Conservation (phyloP, 108 stramenopile genomes). For the Aurantiochytrium sp. region DNA sequence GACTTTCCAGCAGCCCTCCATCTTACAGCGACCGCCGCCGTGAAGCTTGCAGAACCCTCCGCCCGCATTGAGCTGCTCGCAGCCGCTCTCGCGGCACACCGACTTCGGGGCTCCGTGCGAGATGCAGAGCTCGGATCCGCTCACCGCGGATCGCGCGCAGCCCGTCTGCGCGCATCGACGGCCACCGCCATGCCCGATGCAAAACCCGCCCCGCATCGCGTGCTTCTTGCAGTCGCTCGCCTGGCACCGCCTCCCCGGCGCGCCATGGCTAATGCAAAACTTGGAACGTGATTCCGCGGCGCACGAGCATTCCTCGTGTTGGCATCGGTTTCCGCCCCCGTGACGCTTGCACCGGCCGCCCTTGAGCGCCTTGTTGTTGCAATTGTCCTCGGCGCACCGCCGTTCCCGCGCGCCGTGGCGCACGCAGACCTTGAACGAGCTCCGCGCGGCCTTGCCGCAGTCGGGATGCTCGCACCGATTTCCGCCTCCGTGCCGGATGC, state of each 20-base stretch:
- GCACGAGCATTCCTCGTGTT: constrained; percentile 75
- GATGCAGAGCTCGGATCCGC: constrained; percentile 85
- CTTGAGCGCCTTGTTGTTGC: constrained; percentile 86
- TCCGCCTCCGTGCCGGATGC: constrained; percentile 93
- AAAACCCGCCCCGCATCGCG: constrained; percentile 53
- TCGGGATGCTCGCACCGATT: constrained; percentile 83
- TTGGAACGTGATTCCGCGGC: constrained; percentile 86
- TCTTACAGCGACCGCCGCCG: constrained; percentile 87
- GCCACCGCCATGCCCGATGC: constrained; percentile 94
- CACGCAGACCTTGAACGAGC: constrained; percentile 78
- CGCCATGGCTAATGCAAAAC: constrained; percentile 95
- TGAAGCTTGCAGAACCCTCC: constrained; percentile 92
- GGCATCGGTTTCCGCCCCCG: constrained; percentile 93
- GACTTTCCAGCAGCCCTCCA: constrained; percentile 82
- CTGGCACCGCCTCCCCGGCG: constrained; percentile 61
- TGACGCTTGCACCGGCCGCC: constrained; percentile 93
- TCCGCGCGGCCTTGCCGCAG: constrained; percentile 87
- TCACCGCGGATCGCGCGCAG: constrained; percentile 86
- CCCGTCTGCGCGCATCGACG: constrained; percentile 77
- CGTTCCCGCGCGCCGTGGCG: constrained; percentile 91
- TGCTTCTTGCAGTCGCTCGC: constrained; percentile 42
- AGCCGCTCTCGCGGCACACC: constrained; percentile 75
- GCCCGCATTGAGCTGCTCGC: constrained; percentile 88
- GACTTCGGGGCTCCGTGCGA: constrained; percentile 92
- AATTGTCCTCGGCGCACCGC: constrained; percentile 78